These are phyloP conservation scores for Xylariaceae sp. DNA, from an alignment of 2,329 filamentous ascomycete species.

Conservation along the genomic window DNA sequence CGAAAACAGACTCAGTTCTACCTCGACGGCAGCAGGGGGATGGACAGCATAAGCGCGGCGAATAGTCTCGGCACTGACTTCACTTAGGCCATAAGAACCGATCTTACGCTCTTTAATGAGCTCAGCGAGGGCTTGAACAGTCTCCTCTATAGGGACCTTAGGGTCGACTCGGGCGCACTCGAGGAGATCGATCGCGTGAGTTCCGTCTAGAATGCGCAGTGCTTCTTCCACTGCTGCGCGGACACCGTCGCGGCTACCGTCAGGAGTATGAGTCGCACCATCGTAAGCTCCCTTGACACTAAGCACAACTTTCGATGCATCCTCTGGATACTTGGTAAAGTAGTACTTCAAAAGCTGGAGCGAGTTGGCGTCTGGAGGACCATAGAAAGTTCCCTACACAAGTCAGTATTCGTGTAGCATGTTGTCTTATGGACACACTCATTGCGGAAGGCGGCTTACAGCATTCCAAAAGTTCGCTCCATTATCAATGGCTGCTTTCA, in stretches of 20 bases:
- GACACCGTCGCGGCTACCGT: slow-evolving; percentile 37
- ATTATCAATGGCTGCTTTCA: slow-evolving; percentile 13
- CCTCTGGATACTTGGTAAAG: slow-evolving; percentile 49
- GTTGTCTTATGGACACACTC: neutral
- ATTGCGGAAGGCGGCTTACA: neutral
- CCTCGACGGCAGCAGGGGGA: slow-evolving; percentile 57
- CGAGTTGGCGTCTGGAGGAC: slow-evolving; percentile 42
- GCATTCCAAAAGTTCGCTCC: slow-evolving; percentile 15
- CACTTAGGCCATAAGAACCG: slow-evolving; percentile 30
- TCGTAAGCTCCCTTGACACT: slow-evolving; percentile 48
- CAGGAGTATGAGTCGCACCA: slow-evolving; percentile 35
- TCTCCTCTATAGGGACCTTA: slow-evolving; percentile 33
- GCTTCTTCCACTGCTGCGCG: slow-evolving; percentile 44
- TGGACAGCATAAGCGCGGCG: slow-evolving; percentile 49
- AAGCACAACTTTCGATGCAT: slow-evolving; percentile 48
- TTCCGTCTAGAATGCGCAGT: slow-evolving; percentile 41
- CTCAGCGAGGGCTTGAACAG: slow-evolving; percentile 27
- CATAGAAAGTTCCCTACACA: slow-evolving; percentile 33
- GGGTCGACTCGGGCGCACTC: slow-evolving; percentile 44
- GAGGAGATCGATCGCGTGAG: slow-evolving; percentile 49
- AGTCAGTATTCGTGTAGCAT: neutral
- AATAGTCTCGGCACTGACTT: slow-evolving; percentile 34
- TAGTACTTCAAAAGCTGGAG: slow-evolving; percentile 48
- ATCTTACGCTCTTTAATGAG: slow-evolving; percentile 33
- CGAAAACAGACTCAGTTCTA: slow-evolving; percentile 57